phyloP scores from a whole-genome alignment of 179 eudicot species.

The Spinacia oleracea region DNA sequence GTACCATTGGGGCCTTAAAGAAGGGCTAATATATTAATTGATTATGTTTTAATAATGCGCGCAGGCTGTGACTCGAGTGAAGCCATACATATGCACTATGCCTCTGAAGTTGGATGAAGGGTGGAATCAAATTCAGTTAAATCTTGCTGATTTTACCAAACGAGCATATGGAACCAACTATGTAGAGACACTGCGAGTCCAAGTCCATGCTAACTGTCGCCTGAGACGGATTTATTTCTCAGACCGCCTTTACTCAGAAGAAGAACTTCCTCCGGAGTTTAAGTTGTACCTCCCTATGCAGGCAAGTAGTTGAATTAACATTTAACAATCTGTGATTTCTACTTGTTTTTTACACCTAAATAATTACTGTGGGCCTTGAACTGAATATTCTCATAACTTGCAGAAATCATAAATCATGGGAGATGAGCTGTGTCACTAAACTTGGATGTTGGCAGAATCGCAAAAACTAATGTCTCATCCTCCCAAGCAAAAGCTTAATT shows the following conservation, averaged over 20 bases:
- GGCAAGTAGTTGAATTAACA: slow-evolving; percentile 41
- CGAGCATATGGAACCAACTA: slow-evolving; percentile 98
- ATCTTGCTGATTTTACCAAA: slow-evolving; percentile 84
- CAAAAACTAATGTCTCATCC: not conserved
- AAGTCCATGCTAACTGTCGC: slow-evolving; percentile 96
- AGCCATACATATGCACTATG: slow-evolving; percentile 98
- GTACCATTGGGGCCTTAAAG: not conserved
- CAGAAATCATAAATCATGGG: slow-evolving; percentile 9
- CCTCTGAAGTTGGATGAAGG: slow-evolving; percentile 97
- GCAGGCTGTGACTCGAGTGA: slow-evolving; percentile 90
- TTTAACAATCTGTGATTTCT: not conserved
- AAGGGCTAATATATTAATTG: slow-evolving; percentile 2
- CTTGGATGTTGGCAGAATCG: not conserved
- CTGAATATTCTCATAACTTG: not conserved
- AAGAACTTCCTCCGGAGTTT: slow-evolving; percentile 96
- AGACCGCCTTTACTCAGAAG: slow-evolving; percentile 97
- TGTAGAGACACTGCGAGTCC: slow-evolving; percentile 91
- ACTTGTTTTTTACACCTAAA: not conserved
- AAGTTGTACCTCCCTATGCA: slow-evolving; percentile 97
- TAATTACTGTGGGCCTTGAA: not conserved
- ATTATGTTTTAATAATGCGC: slow-evolving; percentile 1
- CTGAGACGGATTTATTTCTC: slow-evolving; percentile 91
- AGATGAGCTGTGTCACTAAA: not conserved
- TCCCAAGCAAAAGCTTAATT: not conserved
- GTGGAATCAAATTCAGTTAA: slow-evolving; percentile 98